A percentile compares a stretch with the other conserved stretches of the same genome.
phyloP scores from a whole-genome alignment of 2,329 filamentous ascomycete genomes.

The Alternaria triticimaculans region DNA sequence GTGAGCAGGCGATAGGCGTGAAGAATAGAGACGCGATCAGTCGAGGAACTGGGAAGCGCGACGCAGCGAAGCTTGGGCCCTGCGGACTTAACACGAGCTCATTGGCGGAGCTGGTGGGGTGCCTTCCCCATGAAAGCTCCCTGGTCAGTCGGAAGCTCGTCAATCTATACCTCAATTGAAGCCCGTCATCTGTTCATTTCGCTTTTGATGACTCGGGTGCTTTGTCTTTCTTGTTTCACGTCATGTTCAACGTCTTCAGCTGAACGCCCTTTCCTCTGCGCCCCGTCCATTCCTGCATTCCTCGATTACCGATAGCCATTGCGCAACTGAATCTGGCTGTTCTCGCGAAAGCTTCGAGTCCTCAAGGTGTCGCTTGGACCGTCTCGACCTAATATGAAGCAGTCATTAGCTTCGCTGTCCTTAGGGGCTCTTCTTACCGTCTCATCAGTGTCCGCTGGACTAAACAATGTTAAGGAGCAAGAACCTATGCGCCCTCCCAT shows the following conservation, averaged over 20 bases:
- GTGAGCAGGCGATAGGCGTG: neutral
- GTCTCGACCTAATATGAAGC: conserved; percentile 23
- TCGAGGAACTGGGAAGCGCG: neutral
- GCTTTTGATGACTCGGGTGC: neutral
- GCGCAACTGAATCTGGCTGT: neutral
- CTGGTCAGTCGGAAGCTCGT: conserved; percentile 13
- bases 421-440: conserved; percentile 18
- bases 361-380: neutral
- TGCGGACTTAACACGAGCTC: conserved; percentile 20
- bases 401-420: conserved; percentile 10
- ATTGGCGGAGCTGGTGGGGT: conserved; percentile 17
- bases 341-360: neutral
- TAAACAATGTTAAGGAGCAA: conserved; percentile 27
- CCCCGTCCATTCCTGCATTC: neutral
- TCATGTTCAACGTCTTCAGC: neutral
- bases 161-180: conserved; percentile 6
- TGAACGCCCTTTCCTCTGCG: neutral
- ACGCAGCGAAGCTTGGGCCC: conserved; percentile 13
- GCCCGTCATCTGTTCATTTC: neutral
- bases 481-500: conserved; percentile 38
- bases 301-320: neutral
- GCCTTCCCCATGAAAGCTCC: conserved; percentile 23
- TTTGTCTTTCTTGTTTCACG: neutral
- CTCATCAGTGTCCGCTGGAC: conserved; percentile 12
- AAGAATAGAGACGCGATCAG: neutral